Evolutionary conservation across 306 rosid species (phyloP).

Genomic region (Begonia masoniana): DNA sequence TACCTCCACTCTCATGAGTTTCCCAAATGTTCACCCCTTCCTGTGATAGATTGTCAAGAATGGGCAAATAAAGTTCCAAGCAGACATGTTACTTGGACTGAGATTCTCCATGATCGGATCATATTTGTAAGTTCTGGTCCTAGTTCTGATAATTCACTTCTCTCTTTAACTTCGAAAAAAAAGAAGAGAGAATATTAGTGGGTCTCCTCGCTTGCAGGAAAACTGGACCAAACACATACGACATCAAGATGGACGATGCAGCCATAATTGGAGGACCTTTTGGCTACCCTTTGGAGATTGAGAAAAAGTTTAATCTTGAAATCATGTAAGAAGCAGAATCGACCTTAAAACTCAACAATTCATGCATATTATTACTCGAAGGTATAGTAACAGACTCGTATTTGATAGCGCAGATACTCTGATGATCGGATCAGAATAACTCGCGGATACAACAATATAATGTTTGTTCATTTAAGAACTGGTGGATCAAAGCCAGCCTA

Average conservation of each 20-base stretch:
- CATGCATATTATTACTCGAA: too few relatives aligned
- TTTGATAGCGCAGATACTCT: conserved; percentile 36
- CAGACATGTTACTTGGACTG: conserved; percentile 56
- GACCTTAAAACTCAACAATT: too few relatives aligned
- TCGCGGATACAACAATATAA: conserved; percentile 38
- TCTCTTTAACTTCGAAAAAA: neutral
- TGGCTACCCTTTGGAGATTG: conserved; percentile 65
- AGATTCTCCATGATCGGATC: conserved; percentile 69
- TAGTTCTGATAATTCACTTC: too few relatives aligned
- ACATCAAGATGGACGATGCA: conserved; percentile 72
- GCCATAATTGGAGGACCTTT: conserved; percentile 74
- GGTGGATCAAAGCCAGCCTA: conserved; percentile 17
- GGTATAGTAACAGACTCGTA: too few relatives aligned
- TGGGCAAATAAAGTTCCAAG: conserved; percentile 58
- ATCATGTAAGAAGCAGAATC: conserved; percentile 39
- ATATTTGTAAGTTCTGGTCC: conserved; percentile 33
- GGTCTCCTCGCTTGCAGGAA: conserved; percentile 28
- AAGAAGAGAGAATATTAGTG: neutral
- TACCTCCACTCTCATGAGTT: neutral
- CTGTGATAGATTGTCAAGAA: conserved; percentile 49
- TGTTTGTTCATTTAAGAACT: conserved; percentile 46
- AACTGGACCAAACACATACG: conserved; percentile 33
- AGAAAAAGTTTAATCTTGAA: conserved; percentile 54
- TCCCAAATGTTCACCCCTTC: conserved; percentile 1
- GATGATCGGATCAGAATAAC: conserved; percentile 70